Evolutionary conservation across 1,284 basidiomycete species (phyloP).

Genomic region (Boletus mariae): DNA sequence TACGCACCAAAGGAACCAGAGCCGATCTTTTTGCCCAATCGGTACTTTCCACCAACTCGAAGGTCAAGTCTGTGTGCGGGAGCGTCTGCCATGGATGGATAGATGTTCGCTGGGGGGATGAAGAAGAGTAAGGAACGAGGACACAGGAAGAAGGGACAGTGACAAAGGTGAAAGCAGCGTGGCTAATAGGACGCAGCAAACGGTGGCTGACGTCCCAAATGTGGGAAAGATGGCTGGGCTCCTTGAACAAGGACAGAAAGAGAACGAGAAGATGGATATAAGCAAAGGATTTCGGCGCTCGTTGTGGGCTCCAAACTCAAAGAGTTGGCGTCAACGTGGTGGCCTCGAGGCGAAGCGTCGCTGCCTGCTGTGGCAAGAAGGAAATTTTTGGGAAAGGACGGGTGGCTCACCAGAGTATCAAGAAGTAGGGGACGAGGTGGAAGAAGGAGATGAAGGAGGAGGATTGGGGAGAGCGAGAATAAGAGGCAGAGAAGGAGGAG

Average conservation of each 20-base stretch:
- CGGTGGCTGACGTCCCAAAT: conserved; percentile 25
- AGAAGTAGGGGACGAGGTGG: not conserved
- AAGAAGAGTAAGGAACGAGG: conserved; percentile 8
- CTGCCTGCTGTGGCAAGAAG: conserved; percentile 1
- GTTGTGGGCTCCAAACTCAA: conserved; percentile 6
- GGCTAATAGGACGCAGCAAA: conserved; percentile 11
- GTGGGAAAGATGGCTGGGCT: conserved; percentile 2
- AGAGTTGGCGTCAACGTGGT: conserved; percentile 25
- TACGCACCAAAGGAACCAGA: conserved; percentile 94
- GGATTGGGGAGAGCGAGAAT: conserved; percentile 20
- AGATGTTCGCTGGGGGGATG: conserved; percentile 10
- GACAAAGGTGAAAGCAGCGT: conserved; percentile 20
- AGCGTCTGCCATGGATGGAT: conserved; percentile 59
- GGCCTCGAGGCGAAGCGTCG: conserved; percentile 25
- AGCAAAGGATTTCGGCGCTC: conserved; percentile 1
- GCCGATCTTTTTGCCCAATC: conserved; percentile 99
- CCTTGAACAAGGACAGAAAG: not conserved
- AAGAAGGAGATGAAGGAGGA: not conserved
- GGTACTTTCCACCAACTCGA: conserved; percentile 96
- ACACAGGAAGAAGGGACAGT: not conserved
- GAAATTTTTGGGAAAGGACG: conserved; percentile 1
- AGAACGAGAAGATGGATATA: not conserved
- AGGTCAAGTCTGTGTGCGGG: conserved; percentile 83
- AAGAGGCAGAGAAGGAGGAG: conserved; percentile 28
- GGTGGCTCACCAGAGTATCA: conserved; percentile 25